Evolutionary conservation across 345 rosid genomes (phyloP).

Genomic region (Linum trigynum): DNA sequence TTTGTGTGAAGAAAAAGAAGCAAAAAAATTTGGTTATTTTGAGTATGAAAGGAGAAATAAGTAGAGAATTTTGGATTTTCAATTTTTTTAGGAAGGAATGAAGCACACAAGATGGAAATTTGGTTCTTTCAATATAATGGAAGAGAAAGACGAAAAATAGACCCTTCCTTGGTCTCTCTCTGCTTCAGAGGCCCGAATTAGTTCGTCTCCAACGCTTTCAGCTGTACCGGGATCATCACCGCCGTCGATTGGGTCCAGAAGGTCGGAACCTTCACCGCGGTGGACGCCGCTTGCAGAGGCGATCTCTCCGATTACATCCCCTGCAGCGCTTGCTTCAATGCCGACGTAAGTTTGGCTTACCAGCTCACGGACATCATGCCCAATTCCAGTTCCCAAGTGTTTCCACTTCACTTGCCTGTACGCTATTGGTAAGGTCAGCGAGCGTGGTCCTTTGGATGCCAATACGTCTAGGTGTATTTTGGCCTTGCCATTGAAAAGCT

Average conservation of each 20-base stretch:
- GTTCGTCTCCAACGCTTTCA: slow-evolving; percentile 31
- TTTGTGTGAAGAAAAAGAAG: no score
- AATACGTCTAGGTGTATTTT: slow-evolving; percentile 37
- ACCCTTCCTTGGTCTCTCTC: slow-evolving; percentile 25
- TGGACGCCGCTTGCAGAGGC: slow-evolving; percentile 37
- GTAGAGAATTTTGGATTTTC: no score
- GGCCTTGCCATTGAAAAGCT: slow-evolving; percentile 29
- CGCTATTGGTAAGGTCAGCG: slow-evolving; percentile 10
- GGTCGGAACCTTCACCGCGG: slow-evolving; percentile 22
- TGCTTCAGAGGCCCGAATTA: slow-evolving; percentile 29
- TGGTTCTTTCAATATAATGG: no score
- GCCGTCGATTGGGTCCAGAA: slow-evolving; percentile 35
- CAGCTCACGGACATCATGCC: slow-evolving; percentile 23
- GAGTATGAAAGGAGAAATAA: no score
- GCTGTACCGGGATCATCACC: slow-evolving; percentile 35
- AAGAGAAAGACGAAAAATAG: background rate
- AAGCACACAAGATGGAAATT: no score
- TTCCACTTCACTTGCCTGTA: slow-evolving; percentile 35
- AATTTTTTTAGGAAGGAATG: no score
- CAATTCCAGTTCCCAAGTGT: slow-evolving; percentile 24
- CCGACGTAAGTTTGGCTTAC: slow-evolving; percentile 31
- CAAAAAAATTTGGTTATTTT: no score
- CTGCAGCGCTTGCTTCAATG: slow-evolving; percentile 45
- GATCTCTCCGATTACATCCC: slow-evolving; percentile 21
- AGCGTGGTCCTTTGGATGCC: no score